Conservation (phyloP, 2,329 filamentous ascomycete species). For the Alternaria ethzedia region DNA sequence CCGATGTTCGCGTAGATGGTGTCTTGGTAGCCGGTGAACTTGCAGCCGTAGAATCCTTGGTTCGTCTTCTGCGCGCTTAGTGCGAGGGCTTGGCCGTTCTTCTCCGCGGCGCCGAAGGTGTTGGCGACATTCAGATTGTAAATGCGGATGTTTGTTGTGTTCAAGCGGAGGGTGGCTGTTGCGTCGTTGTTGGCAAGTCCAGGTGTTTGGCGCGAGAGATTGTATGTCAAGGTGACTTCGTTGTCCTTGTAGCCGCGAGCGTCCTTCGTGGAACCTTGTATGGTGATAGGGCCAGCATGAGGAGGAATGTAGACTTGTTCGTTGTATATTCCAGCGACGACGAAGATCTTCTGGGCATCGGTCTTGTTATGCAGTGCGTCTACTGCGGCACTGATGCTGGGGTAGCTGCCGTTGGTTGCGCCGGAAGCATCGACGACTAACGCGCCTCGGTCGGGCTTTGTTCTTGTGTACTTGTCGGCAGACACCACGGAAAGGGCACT, state of each 20-base stretch:
- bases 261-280: slow-evolving; percentile 65
- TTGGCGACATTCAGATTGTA: slow-evolving; percentile 67
- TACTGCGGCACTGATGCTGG: slow-evolving; percentile 24
- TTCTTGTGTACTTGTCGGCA: slow-evolving; percentile 20
- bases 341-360: slow-evolving; percentile 57
- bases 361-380: slow-evolving; percentile 16
- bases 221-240: slow-evolving; percentile 59
- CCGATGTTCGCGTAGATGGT: slow-evolving; percentile 53
- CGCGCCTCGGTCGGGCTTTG: slow-evolving; percentile 16
- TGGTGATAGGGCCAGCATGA: slow-evolving; percentile 56
- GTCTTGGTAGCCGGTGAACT: slow-evolving; percentile 62
- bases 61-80: slow-evolving; percentile 56
- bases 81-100: slow-evolving; percentile 54
- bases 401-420: slow-evolving; percentile 18
- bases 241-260: slow-evolving; percentile 59
- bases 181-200: slow-evolving; percentile 54
- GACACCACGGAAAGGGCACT: background rate
- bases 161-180: slow-evolving; percentile 55
- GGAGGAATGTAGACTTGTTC: slow-evolving; percentile 62
- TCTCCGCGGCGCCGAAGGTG: slow-evolving; percentile 22
- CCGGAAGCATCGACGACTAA: slow-evolving; percentile 25
- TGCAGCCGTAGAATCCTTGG: slow-evolving; percentile 62
- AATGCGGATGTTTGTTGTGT: slow-evolving; percentile 58
- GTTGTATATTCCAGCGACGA: slow-evolving; percentile 62
- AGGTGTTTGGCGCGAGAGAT: slow-evolving; percentile 43